Base-by-base conservation (phyloP, 352 stramenopile genomes). In the Pythium diclinum region DNA sequence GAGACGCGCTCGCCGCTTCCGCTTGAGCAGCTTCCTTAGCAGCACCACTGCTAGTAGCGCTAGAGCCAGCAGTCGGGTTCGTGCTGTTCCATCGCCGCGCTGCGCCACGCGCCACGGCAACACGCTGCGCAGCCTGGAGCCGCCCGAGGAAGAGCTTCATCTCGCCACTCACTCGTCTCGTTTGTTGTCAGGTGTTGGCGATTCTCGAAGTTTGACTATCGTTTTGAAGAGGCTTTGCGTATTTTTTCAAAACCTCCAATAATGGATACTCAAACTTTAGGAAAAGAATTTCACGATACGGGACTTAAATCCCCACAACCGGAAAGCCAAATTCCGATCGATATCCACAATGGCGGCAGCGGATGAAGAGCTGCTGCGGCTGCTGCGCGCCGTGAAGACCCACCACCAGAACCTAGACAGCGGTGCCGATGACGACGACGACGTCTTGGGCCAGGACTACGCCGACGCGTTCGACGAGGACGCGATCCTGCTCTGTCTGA, bases 351-450 rank as follows among this genome's bases (percentile, higher is more conserved):
- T 52, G n/a, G 57, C 40, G 46, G 16, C 36, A 4, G 61, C 61
- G 9, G 61, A 62, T 36, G 63, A 68, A 32, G 34, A 57, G 47
- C 59, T 67, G 14, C 56, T 51, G 48, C 34, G 42, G 52, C 49
- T 75, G 25, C 57, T 75, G 51, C 59, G 56, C 25, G 56, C 61
- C 34, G 68, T 75, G n/a, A 63, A 65, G 11, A 17, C 19, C 17
- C 64, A 75, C 57, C 55, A 58, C 21, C 59, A 51, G 23, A 42
- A 36, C 1, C 16, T 21, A 13, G 34, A 32, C 17, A 40, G 32
- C 11, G 42, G 40, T 2, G 16, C 33, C 3, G 49, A 61, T 1
- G 30, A 61, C 19, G 40, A 59, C 17, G 52, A 48, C 16, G 36
- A 51, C 13, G 33, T 33, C 16, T 3, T 51, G 28, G 16, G 34